Evolutionary conservation across 83 land plant species (phyloP).

Genomic region (Diphasiastrum complanatum): DNA sequence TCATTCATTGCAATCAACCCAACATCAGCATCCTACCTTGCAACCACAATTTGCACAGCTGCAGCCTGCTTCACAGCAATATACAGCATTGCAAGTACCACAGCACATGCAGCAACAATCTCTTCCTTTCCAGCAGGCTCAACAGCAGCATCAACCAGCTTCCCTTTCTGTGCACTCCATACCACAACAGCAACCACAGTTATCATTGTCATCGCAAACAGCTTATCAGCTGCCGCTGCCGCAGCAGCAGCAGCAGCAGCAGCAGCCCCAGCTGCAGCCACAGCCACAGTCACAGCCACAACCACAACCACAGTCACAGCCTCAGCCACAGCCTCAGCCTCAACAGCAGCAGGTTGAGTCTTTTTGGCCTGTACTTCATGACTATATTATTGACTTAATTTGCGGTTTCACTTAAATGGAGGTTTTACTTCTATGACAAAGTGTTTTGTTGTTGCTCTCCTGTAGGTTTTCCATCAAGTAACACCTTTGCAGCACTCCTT

Average conservation of each 20-base stretch:
- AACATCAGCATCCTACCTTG: slow-evolving; percentile 23
- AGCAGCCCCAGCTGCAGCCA: slow-evolving; percentile 23
- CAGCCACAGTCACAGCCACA: slow-evolving; percentile 42
- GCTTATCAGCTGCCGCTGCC: slow-evolving; percentile 14
- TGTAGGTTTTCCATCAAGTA: slow-evolving; percentile 33
- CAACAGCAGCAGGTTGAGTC: slow-evolving; percentile 50
- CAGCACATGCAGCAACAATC: slow-evolving; percentile 26
- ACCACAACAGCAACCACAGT: no score
- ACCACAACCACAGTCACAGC: slow-evolving; percentile 27
- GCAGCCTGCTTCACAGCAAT: slow-evolving; percentile 19
- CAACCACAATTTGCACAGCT: slow-evolving; percentile 1
- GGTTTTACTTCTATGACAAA: neutral
- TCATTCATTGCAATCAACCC: slow-evolving; percentile 12
- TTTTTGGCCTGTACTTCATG: slow-evolving; percentile 11
- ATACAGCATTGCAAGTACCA: slow-evolving; percentile 14
- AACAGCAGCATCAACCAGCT: slow-evolving; percentile 48
- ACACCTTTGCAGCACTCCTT: slow-evolving; percentile 20
- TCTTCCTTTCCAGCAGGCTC: slow-evolving; percentile 25
- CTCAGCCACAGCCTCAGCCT: slow-evolving; percentile 39
- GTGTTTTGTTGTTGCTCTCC: neutral
- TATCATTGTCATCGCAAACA: no score
- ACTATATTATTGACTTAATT: neutral
- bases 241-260: slow-evolving; percentile 43
- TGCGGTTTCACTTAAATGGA: slow-evolving; percentile 27
- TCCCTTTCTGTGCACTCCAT: no score